A percentile compares a stretch with the other conserved stretches of the same genome.
phyloP scores from a whole-genome alignment of 1,284 basidiomycete species.

The Malassezia equina region DNA sequence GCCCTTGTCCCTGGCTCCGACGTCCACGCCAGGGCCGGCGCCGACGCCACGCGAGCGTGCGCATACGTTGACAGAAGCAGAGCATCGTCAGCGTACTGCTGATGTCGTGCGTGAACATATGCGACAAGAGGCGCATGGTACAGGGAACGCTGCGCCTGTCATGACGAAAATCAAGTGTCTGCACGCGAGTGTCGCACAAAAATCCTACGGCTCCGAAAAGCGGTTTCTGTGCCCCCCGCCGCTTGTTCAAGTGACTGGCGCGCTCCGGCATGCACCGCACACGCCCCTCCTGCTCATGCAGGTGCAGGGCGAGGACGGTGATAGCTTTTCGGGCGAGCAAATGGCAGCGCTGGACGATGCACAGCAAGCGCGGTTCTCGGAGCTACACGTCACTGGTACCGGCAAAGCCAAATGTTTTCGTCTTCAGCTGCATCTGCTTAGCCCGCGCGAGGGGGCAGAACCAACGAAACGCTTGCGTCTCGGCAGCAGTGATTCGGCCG shows the following conservation, averaged over 20 bases:
- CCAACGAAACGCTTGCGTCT: not conserved
- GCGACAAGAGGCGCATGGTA: slow-evolving; percentile 19
- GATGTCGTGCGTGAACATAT: slow-evolving; percentile 25
- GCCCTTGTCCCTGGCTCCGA: not conserved
- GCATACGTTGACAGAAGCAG: slow-evolving; percentile 19
- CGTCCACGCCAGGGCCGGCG: not conserved
- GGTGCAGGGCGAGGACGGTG: slow-evolving; percentile 70
- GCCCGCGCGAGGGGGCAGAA: slow-evolving; percentile 29
- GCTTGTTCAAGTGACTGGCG: slow-evolving; percentile 73
- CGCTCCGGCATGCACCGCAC: slow-evolving; percentile 38
- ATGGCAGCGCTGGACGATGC: slow-evolving; percentile 50
- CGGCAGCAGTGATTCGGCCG: not conserved
- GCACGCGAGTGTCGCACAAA: slow-evolving; percentile 79
- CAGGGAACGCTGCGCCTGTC: slow-evolving; percentile 16
- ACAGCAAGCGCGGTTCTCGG: slow-evolving; percentile 74
- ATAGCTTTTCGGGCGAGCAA: slow-evolving; percentile 51
- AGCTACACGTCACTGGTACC: slow-evolving; percentile 73
- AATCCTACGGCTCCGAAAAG: slow-evolving; percentile 83
- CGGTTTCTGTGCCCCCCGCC: slow-evolving; percentile 80
- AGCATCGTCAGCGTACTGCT: slow-evolving; percentile 21
- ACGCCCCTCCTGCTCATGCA: slow-evolving; percentile 60
- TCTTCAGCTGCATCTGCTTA: slow-evolving; percentile 56
- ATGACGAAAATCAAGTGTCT: slow-evolving; percentile 70
- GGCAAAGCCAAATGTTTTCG: slow-evolving; percentile 81
- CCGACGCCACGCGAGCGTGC: not conserved